phyloP scores from a whole-genome alignment of 257 asterid species.

The Scutellaria minor region DNA sequence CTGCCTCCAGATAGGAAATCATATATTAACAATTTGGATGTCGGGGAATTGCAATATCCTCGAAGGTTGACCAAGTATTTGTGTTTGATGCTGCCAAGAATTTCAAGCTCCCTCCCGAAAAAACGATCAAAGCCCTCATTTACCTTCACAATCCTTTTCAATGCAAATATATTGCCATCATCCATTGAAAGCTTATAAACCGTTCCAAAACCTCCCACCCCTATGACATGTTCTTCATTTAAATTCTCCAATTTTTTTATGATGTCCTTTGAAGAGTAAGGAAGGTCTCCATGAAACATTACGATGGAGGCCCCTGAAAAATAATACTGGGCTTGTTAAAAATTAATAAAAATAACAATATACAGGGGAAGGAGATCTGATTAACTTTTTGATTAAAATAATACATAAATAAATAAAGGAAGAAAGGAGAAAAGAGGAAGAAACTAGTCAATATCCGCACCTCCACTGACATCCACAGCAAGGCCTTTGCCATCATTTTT shows the following conservation, averaged over 20 bases:
- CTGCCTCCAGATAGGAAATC: conserved; percentile 90
- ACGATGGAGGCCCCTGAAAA: conserved; percentile 89
- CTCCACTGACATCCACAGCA: conserved; percentile 85
- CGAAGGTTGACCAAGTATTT: conserved; percentile 82
- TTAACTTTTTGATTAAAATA: background rate
- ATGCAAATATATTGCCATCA: conserved; percentile 85
- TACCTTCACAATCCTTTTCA: conserved; percentile 80
- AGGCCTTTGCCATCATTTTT: conserved; percentile 74
- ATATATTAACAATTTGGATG: conserved; percentile 78
- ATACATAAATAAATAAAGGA: conserved; percentile 1
- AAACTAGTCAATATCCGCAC: conserved; percentile 40
- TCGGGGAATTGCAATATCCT: conserved; percentile 90
- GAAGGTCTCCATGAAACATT: conserved; percentile 96
- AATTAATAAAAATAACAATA: background rate
- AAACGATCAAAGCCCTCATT: conserved; percentile 86
- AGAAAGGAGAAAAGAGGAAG: conserved; percentile 7
- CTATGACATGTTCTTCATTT: conserved; percentile 86
- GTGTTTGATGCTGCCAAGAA: conserved; percentile 93
- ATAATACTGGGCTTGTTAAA: conserved; percentile 4
- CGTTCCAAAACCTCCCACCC: conserved; percentile 93
- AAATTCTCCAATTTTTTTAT: conserved; percentile 76
- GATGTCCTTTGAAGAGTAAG: conserved; percentile 89
- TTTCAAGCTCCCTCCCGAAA: conserved; percentile 91
- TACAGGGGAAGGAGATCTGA: background rate
- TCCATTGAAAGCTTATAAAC: conserved; percentile 94